Conservation (phyloP, 2,329 filamentous ascomycete species). For the Lasiodiplodia sp. region DNA sequence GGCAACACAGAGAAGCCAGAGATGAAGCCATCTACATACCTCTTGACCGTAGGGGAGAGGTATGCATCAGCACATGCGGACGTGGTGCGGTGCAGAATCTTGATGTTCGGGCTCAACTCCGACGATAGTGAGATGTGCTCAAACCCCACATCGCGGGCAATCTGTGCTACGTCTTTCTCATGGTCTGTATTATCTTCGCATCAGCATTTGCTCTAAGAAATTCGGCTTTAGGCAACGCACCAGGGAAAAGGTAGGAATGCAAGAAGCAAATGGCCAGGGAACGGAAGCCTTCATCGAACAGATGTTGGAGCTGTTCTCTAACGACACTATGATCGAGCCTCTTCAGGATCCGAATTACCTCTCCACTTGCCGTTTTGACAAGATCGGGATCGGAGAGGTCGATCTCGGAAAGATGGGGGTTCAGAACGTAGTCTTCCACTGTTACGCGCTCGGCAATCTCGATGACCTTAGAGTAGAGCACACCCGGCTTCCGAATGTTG, state of each 20-base stretch:
- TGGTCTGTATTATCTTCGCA: slow-evolving; percentile 33
- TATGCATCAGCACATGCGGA: slow-evolving; percentile 41
- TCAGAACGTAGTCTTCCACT: slow-evolving; percentile 36
- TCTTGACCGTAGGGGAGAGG: slow-evolving; percentile 37
- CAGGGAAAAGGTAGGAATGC: slow-evolving; percentile 44
- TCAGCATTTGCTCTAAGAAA: too few species aligned
- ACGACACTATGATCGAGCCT: slow-evolving; percentile 28
- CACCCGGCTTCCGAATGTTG: slow-evolving; percentile 35
- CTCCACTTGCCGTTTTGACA: slow-evolving; percentile 34
- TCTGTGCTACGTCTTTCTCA: slow-evolving; percentile 37
- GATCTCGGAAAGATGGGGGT: slow-evolving; percentile 31
- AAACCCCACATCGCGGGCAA: slow-evolving; percentile 42
- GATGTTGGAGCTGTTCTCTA: slow-evolving; percentile 33
- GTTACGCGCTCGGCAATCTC: slow-evolving; percentile 39
- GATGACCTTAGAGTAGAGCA: slow-evolving; percentile 35
- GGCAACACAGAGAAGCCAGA: slow-evolving; percentile 38
- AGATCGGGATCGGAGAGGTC: slow-evolving; percentile 28
- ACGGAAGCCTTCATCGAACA: slow-evolving; percentile 45
- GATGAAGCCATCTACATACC: slow-evolving; percentile 38
- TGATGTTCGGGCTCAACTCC: slow-evolving; percentile 38
- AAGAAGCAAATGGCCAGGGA: slow-evolving; percentile 47
- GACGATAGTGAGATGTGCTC: slow-evolving; percentile 39
- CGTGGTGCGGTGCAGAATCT: slow-evolving; percentile 36
- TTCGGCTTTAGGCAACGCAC: not conserved
- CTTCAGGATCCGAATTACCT: slow-evolving; percentile 34